A percentile compares a stretch with the other conserved stretches of the same genome.
Evolutionary conservation across 345 rosid genomes (phyloP).

Genomic region (Rhodomyrtus tomentosa): DNA sequence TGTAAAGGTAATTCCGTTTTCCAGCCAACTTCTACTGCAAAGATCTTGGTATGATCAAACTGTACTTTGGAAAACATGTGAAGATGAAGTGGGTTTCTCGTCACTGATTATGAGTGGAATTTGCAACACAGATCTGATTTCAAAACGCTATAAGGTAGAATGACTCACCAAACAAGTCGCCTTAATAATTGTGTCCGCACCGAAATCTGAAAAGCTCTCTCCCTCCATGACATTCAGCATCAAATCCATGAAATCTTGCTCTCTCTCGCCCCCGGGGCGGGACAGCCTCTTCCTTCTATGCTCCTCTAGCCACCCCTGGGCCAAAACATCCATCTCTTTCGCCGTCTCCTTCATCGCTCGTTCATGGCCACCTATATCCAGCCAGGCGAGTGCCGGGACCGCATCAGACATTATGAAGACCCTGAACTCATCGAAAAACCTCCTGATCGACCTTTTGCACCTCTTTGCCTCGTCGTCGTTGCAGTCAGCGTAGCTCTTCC

Average conservation of each 20-base stretch:
- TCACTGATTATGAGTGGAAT: not conserved
- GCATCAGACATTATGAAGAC: conserved; percentile 18
- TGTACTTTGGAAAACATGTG: not conserved
- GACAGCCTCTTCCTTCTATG: conserved; percentile 14
- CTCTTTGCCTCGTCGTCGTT: not conserved
- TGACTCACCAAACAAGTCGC: conserved; percentile 17
- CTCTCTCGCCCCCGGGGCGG: not conserved
- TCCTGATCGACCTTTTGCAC: not conserved
- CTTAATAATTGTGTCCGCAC: conserved; percentile 15
- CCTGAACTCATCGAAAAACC: conserved; percentile 9
- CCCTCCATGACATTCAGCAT: conserved; percentile 17
- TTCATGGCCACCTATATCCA: conserved; percentile 18
- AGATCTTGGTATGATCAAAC: not conserved
- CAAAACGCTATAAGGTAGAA: not conserved
- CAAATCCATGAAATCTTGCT: conserved; percentile 28
- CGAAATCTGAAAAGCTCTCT: not conserved
- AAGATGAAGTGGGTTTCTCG: not conserved
- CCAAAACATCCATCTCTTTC: conserved; percentile 17
- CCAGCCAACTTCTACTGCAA: not conserved
- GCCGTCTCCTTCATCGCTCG: conserved; percentile 23
- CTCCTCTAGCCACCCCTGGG: conserved; percentile 24
- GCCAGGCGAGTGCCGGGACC: conserved; percentile 26
- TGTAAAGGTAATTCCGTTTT: not conserved
- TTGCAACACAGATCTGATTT: not conserved
- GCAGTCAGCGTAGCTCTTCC: conserved; percentile 10